Conservation (phyloP, 805 yeast genomes). For the Barnettozyma sp. region DNA sequence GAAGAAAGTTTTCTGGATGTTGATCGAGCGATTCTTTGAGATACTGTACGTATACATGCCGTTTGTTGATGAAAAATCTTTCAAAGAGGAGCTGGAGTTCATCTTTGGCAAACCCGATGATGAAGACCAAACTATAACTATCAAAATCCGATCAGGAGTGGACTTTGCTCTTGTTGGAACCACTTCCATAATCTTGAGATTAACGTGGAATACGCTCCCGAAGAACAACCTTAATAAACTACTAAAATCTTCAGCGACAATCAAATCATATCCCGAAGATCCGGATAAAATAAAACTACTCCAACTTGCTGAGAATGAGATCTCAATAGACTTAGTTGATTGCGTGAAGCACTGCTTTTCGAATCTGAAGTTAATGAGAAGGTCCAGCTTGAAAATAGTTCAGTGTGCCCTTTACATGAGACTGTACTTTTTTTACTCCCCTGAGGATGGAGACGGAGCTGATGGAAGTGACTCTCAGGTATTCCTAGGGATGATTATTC, state of each 20-base stretch:
- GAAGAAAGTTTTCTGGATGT: conserved; percentile 46
- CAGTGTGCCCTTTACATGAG: conserved; percentile 56
- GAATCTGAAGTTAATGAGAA: conserved; percentile 35
- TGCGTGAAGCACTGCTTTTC: conserved; percentile 40
- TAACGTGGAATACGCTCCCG: conserved; percentile 52
- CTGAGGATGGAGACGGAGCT: conserved; percentile 51
- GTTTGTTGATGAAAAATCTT: conserved; percentile 51
- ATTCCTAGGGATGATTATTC: conserved; percentile 48
- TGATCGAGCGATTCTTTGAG: conserved; percentile 53
- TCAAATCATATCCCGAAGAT: conserved; percentile 20
- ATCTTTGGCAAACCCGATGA: conserved; percentile 39
- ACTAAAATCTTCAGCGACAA: conserved; percentile 8
- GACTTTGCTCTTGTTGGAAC: conserved; percentile 48
- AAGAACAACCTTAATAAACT: conserved; percentile 26
- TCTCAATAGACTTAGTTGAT: conserved; percentile 36
- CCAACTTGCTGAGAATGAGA: conserved; percentile 35
- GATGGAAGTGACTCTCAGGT: conserved; percentile 56
- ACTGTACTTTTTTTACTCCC: conserved; percentile 47
- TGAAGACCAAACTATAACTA: conserved; percentile 22
- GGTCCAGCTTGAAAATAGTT: conserved; percentile 42
- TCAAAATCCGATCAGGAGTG: conserved; percentile 28
- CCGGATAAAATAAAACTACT: conserved; percentile 18
- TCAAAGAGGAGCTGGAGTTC: conserved; percentile 35
- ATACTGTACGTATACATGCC: conserved; percentile 61
- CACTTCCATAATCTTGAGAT: conserved; percentile 42